A percentile compares a stretch with the other conserved stretches of the same genome.
Conservation (phyloP, 2,329 filamentous ascomycete genomes). For the Xylaria sp. region DNA sequence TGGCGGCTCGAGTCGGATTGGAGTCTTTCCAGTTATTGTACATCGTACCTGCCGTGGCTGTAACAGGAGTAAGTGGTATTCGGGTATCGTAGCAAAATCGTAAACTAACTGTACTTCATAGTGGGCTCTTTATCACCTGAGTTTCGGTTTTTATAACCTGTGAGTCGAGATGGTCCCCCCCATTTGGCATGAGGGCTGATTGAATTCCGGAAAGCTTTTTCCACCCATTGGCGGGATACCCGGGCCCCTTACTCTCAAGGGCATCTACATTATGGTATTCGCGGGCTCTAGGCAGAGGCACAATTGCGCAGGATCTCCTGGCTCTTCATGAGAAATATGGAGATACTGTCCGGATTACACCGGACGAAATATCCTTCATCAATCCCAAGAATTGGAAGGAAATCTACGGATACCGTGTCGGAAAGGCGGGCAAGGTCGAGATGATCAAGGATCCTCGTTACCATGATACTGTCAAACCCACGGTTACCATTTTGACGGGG, state of each 20-base stretch:
- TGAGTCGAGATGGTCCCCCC: background rate
- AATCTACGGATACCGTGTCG: background rate
- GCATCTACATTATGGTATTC: background rate
- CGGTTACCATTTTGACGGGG: background rate
- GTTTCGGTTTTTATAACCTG: background rate
- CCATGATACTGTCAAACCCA: slow-evolving; percentile 2
- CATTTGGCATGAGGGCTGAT: background rate
- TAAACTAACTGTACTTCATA: background rate
- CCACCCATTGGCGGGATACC: background rate
- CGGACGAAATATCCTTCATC: background rate
- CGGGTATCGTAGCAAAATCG: background rate
- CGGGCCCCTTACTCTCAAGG: background rate
- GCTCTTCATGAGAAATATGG: slow-evolving; percentile 1
- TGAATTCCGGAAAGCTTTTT: background rate
- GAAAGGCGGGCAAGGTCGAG: background rate
- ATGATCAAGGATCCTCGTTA: slow-evolving; percentile 7
- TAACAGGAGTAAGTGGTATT: background rate
- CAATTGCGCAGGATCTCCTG: background rate
- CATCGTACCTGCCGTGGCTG: background rate
- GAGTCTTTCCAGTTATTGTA: background rate
- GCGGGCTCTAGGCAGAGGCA: background rate
- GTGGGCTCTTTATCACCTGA: slow-evolving; percentile 1
- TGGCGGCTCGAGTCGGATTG: background rate
- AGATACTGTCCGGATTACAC: background rate
- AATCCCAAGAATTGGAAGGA: background rate